A percentile compares a stretch with the other conserved stretches of the same genome.
Evolutionary conservation across 2,329 filamentous ascomycete genomes (phyloP).

Genomic region (Aspergillus sojae): DNA sequence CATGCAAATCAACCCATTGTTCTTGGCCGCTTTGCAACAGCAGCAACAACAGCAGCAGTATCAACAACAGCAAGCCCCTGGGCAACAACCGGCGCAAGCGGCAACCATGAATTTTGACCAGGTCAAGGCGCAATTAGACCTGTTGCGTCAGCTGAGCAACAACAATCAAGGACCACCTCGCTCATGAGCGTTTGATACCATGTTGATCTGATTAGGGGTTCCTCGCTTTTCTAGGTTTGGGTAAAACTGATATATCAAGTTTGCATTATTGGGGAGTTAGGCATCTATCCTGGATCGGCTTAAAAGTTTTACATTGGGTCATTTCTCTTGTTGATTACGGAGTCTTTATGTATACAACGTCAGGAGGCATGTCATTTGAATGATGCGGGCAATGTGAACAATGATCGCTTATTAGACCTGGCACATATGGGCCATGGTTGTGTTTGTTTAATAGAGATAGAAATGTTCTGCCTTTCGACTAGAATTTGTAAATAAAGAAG

Average conservation of each 20-base stretch:
- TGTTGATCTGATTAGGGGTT: constrained; percentile 9
- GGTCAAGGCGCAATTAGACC: constrained; percentile 46
- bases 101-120: constrained; percentile 42
- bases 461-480: background rate
- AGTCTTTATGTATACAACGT: background rate
- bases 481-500: background rate
- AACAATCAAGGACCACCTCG: constrained; percentile 35
- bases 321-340: background rate
- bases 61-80: constrained; percentile 29
- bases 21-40: constrained; percentile 54
- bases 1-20: constrained; percentile 61
- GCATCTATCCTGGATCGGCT: constrained; percentile 9
- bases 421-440: background rate
- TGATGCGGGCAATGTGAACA: background rate
- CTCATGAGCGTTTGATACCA: constrained; percentile 22
- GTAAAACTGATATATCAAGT: constrained; percentile 18
- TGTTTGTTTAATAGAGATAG: background rate
- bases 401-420: constrained; percentile 8
- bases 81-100: constrained; percentile 28
- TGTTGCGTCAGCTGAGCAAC: constrained; percentile 41
- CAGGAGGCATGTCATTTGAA: background rate
- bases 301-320: constrained; percentile 1
- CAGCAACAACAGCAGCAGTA: constrained; percentile 39
- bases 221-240: constrained; percentile 16
- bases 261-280: constrained; percentile 16